Base-by-base conservation (phyloP, 352 stramenopile species). In the Salisapilia sapeloensis region DNA sequence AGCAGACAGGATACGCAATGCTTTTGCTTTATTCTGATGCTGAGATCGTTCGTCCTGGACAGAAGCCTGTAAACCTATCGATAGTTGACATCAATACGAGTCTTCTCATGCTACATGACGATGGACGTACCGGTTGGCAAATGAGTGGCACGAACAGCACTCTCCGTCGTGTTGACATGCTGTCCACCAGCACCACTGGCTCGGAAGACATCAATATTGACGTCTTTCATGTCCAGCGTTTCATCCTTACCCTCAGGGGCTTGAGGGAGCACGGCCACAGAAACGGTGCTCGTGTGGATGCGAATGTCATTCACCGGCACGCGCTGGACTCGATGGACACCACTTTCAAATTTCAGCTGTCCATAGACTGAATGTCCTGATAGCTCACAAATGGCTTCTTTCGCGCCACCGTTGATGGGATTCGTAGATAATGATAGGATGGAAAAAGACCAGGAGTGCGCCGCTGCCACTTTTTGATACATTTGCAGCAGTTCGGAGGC, bases 131-230 rank as follows among this genome's bases (percentile, higher is more conserved):
- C 93, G 24, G 94, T 98, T 10, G 95, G 95, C 42, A 97, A 83
- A 49, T 99, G 95, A 12, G 95, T 86, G 37, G 99, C 75, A 37
- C 96, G 87, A 24, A 98, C 91, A 7, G 90, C 93, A 30, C 86
- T 97, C 48, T 99, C 94, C 6, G 92, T 97, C 39, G 96, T 99
- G 72, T 99, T 99, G n/a, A 99, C 94, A 56, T 99, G 96, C 66
- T 99, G 95, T 0, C 91, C 93, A 26, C 95, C 95, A 25, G 92
- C 90, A 27, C 95, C 95, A 36, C 91, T 95, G 15, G 86, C 91
- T 16, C 94, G 70, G 58, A 96, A 98, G n/a, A 96, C 96, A 30
- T 95, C 85, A 40, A 99, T 95, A 43, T 94, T 85, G 29, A 99
- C 69, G 48, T 99, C 95, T 43, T 97, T 95, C 13, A 62, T 43